Conservation (phyloP, 805 yeast species). For the Candida palmyrensis region DNA sequence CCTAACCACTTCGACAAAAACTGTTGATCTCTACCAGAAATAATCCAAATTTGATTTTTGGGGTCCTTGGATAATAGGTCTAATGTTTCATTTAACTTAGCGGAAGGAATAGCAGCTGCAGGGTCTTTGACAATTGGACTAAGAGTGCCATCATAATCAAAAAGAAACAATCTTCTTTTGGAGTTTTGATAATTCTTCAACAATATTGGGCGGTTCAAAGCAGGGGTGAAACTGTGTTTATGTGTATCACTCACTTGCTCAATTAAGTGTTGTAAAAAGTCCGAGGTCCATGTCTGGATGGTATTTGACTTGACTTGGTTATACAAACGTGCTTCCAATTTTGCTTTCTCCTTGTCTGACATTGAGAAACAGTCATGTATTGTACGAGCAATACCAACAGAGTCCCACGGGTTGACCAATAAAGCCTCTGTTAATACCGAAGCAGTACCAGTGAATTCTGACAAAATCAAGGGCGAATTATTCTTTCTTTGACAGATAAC, state of each 20-base stretch:
- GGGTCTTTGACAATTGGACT: constrained; percentile 97
- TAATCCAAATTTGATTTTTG: constrained; percentile 85
- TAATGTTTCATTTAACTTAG: constrained; percentile 57
- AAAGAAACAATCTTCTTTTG: constrained; percentile 68
- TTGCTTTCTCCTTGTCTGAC: constrained; percentile 40
- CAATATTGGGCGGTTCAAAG: constrained; percentile 67
- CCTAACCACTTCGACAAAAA: constrained; percentile 91
- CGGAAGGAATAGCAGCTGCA: constrained; percentile 95
- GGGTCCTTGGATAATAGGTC: constrained; percentile 66
- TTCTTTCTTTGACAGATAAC: constrained; percentile 79
- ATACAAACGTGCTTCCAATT: constrained; percentile 52
- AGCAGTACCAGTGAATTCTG: constrained; percentile 92
- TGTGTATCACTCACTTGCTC: constrained; percentile 33
- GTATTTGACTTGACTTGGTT: constrained; percentile 63
- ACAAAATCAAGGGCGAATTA: constrained; percentile 72
- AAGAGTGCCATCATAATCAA: constrained; percentile 96
- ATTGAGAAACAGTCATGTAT: constrained; percentile 64
- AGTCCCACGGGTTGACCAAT: constrained; percentile 95
- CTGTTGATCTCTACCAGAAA: constrained; percentile 90
- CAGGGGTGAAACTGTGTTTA: constrained; percentile 56
- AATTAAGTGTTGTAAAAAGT: constrained; percentile 49
- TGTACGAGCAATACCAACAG: constrained; percentile 85
- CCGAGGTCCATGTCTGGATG: constrained; percentile 74
- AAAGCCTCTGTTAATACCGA: constrained; percentile 67
- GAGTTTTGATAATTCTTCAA: constrained; percentile 56